Evolutionary conservation across 2,329 filamentous ascomycete species (phyloP), one percentile per base, ranked within the genome.

Genomic region (Fusarium xylarioides): DNA sequence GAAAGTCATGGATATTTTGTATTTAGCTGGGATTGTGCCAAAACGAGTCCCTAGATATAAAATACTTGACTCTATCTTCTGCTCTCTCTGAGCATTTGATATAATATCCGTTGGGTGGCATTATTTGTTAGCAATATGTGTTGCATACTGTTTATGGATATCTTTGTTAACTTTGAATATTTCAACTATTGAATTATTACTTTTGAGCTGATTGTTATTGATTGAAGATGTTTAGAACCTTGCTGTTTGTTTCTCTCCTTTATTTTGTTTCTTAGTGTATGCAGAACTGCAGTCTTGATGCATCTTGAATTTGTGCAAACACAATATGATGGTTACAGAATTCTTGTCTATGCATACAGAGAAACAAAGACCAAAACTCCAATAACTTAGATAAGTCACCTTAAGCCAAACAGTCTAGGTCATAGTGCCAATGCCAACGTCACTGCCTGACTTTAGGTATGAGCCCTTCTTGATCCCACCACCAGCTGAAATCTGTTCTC

Each of bases 351-450:
- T 3, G 3, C 15, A 12, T 49, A n/a, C 7, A 49, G 18, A 47
- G 21, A 18, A n/a, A 32, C 28, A 1, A 0, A n/a, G 3, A 9
- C 10, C n/a, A n/a, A n/a, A 16, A 32, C 21, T 32, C 0, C 10
- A n/a, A 30, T 7, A 18, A 32, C 28, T 49, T 28, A n/a, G 6
- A 4, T 12, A 49, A 3, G 19, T n/a, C 19, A 30, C 14, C 14
- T 30, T 5, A 18, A 32, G 11, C 14, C 21, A 46, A 32, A 32
- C 28, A 49, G 10, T n/a, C 21, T 12, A n/a, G 10, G 15, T 12
- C 8, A 4, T 0, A 30, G 14, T 11, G 28, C 10, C 15, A 32
- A 32, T 32, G 10, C 16, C 10, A n/a, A 49, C 11, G 5, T 6
- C 28, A 1, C 7, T 18, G 28, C 7, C 15, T 49, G 46, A 11